phyloP scores from a whole-genome alignment of 2,329 filamentous ascomycete species.

The Trichoderma endophyticum region DNA sequence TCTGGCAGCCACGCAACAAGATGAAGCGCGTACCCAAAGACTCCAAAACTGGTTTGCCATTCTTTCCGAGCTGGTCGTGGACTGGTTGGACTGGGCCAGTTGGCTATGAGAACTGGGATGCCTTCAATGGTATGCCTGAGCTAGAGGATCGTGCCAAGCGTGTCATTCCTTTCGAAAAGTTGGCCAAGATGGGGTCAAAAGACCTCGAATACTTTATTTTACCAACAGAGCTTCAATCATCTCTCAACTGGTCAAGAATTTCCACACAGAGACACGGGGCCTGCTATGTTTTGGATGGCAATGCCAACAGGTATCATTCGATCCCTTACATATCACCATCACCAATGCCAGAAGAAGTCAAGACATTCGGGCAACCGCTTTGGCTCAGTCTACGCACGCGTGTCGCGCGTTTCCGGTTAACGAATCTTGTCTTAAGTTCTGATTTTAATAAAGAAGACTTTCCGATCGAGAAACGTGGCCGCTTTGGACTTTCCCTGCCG shows the following conservation, averaged over 20 bases:
- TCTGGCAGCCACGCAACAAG: constrained; percentile 14
- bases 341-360: neutral
- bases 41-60: neutral
- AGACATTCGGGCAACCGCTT: neutral
- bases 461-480: neutral
- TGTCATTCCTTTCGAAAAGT: neutral
- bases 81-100: constrained; percentile 14
- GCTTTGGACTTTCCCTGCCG: constrained; percentile 3
- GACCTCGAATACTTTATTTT: neutral
- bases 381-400: neutral
- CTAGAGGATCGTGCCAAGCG: neutral
- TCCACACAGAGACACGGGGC: neutral
- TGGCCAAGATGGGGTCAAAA: neutral
- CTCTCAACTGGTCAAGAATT: neutral
- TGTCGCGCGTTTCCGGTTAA: neutral
- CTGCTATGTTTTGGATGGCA: neutral
- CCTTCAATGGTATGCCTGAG: neutral
- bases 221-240: neutral
- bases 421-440: neutral
- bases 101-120: constrained; percentile 12
- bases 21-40: neutral
- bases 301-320: neutral
- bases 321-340: neutral
- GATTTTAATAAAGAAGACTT: neutral
- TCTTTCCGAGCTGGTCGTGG: constrained; percentile 16